Conservation (phyloP, 2,329 filamentous ascomycete species). For the Ophiostoma sp. region DNA sequence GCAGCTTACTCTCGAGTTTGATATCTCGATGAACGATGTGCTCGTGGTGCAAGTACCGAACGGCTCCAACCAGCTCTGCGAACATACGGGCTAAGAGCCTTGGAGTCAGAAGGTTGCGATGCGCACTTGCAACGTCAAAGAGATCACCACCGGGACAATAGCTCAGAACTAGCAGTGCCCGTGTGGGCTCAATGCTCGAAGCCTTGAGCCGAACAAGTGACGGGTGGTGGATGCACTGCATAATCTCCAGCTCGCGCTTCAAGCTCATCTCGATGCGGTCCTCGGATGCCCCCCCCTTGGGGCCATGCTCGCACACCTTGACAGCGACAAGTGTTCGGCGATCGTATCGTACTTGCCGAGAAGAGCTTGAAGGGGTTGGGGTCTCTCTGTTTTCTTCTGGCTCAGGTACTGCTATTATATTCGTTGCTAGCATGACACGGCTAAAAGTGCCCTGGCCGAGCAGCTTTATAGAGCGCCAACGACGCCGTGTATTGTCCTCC, state of each 20-base stretch:
- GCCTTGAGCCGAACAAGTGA: slow-evolving; percentile 87
- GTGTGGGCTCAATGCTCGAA: slow-evolving; percentile 76
- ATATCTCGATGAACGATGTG: slow-evolving; percentile 95
- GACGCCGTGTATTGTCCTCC: slow-evolving; percentile 61
- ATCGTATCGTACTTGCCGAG: slow-evolving; percentile 42
- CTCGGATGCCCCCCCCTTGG: slow-evolving; percentile 86
- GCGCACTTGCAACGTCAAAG: slow-evolving; percentile 80
- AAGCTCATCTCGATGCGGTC: slow-evolving; percentile 88
- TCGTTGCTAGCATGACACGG: slow-evolving; percentile 85
- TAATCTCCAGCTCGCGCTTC: slow-evolving; percentile 90
- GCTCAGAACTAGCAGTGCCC: slow-evolving; percentile 78
- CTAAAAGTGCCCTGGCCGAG: slow-evolving; percentile 95
- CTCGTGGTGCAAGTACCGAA: slow-evolving; percentile 76
- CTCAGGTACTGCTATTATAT: slow-evolving; percentile 50
- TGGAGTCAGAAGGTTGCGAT: slow-evolving; percentile 62
- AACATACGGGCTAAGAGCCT: slow-evolving; percentile 77
- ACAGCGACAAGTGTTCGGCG: slow-evolving; percentile 84
- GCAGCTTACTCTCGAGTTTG: slow-evolving; percentile 79
- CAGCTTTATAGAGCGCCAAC: slow-evolving; percentile 73
- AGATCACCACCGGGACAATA: slow-evolving; percentile 93
- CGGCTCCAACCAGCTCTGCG: slow-evolving; percentile 77
- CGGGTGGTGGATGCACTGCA: slow-evolving; percentile 81
- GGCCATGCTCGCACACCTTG: slow-evolving; percentile 92
- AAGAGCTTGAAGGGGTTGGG: slow-evolving; percentile 34
- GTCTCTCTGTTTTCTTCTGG: slow-evolving; percentile 37